Evolutionary conservation across 2,329 filamentous ascomycete genomes (phyloP), one percentile per base, ranked within the genome.

Genomic region (Albifimbria verrucaria): DNA sequence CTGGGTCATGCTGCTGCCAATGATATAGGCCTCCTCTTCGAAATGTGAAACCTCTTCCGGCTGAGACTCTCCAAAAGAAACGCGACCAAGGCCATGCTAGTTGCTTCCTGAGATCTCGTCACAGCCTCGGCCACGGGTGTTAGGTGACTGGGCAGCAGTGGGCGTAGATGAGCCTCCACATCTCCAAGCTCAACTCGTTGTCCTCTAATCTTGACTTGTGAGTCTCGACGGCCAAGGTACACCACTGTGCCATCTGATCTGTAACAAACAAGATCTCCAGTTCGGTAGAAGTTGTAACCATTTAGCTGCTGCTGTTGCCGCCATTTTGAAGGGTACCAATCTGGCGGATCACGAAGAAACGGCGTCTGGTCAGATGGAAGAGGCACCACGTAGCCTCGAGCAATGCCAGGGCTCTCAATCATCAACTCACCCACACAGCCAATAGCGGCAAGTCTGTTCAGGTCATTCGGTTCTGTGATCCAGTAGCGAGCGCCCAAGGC

Each of bases 131-230:
- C 41, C n/a, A 54, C 49, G 22, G 49, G 36, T 3, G 50, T 25
- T 18, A 45, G 36, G 10, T 52, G 42, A 21, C 36, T 41, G 46
- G 39, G 51, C 32, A n/a, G 24, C 49, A 41, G 12, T 6, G 15
- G 6, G 32, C 32, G 32, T n/a, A 48, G 48, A 39, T 54, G 50
- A 20, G 44, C 20, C 41, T 61, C 59, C 2, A 62, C 51, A 26
- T 57, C 60, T 3, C 51, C 58, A 7, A 79, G 68, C 65, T 80
- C 85, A 45, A 82, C 70, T 39, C 80, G 66, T 53, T 77, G 83
- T 17, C 85, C 85, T 28, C 77, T 72, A 11, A 85, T 66, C 63
- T 86, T 86, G 48, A 84, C 74, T 59, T 85, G 81, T 0, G 74
- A 74, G 57, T 85, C 81, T 57, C 79, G 80, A 24, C 82, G 72